Evolutionary conservation across 371 early-diverging fungal genomes (phyloP).

Genomic region (Rhizomucor miehei): DNA sequence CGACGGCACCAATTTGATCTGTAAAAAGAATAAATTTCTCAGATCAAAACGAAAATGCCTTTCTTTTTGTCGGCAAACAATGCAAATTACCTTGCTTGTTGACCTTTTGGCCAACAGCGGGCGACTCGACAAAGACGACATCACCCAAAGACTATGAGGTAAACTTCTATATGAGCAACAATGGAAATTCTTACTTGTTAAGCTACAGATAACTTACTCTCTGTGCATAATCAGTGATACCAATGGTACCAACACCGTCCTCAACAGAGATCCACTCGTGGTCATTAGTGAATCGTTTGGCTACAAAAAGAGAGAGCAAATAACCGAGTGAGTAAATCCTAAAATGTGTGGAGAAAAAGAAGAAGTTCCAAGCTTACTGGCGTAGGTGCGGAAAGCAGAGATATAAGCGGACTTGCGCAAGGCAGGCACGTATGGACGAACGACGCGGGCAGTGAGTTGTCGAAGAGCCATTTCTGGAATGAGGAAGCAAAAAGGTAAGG

Average conservation of each 20-base stretch:
- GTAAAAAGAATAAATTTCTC: conserved; percentile 3
- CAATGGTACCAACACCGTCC: conserved; percentile 80
- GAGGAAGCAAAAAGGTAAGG: conserved; percentile 5
- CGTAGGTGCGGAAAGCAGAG: conserved; percentile 41
- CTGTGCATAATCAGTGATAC: conserved; percentile 93
- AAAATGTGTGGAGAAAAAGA: neutral
- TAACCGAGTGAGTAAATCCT: neutral
- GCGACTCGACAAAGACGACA: conserved; percentile 90
- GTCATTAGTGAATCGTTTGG: conserved; percentile 77
- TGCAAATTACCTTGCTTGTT: conserved; percentile 53
- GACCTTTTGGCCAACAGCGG: conserved; percentile 59
- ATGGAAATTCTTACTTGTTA: too few species aligned
- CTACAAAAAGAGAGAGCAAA: conserved; percentile 18
- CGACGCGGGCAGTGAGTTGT: conserved; percentile 43
- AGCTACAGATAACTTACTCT: too few species aligned
- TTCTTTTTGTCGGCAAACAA: neutral
- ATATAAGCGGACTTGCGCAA: conserved; percentile 32
- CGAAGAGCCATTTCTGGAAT: conserved; percentile 35
- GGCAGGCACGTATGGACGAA: conserved; percentile 40
- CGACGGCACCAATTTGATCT: conserved; percentile 85
- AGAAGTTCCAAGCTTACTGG: conserved; percentile 33
- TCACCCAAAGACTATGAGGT: conserved; percentile 75
- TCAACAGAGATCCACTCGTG: conserved; percentile 92
- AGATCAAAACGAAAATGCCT: conserved; percentile 1
- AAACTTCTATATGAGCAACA: too few species aligned